Evolutionary conservation across 225 moss, liverwort and hornwort genomes (phyloP), one percentile per base, ranked within the genome.

Genomic region (Asterella californica): DNA sequence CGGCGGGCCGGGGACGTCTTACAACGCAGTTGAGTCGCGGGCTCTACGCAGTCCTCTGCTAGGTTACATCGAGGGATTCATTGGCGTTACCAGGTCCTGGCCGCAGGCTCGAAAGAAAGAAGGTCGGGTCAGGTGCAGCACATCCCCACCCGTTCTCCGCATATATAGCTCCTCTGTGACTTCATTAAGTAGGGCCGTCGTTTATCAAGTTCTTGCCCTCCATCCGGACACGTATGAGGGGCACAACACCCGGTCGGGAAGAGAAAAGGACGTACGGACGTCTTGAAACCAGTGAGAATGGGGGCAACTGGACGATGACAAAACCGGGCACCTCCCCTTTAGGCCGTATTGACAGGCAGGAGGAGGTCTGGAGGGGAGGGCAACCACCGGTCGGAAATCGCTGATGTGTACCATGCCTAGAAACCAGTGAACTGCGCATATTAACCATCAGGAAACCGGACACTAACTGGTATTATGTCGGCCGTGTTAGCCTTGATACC

Each of bases 401-500:
- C 22, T 37, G 14, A 38, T 1, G 37, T 12, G 75, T 76, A 76
- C 75, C 36, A 38, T 24, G 30, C 75, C 10, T 75, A 27, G 50
- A 48, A 75, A 54, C 75, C 21, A 37, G 53, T 54, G 37, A 76
- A 2, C 1, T 4, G 53, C 33, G 8, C 30, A 34, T 15, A 55
- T 33, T 55, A 19, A 72, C 0, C 30, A 30, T 32, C 32, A 11
- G 12, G 11, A 74, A 74, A 52, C 52, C 30, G 74, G 52, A 27
- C 52, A n/a, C 47, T 71, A 12, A 47, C 71, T 25, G 10, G 71
- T 48, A 52, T 74, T 50, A 74, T 74, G 32, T 53, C 74, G 52
- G 74, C 53, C 74, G 74, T 74, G 48, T 74, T 74, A 74, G 74
- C 74, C 27, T 74, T 74, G 32, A 74, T 36, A 76, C 36, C 75